A percentile compares a stretch with the other conserved stretches of the same genome.
Conservation (phyloP, 1,284 basidiomycete genomes). For the Trichosporon sp. region DNA sequence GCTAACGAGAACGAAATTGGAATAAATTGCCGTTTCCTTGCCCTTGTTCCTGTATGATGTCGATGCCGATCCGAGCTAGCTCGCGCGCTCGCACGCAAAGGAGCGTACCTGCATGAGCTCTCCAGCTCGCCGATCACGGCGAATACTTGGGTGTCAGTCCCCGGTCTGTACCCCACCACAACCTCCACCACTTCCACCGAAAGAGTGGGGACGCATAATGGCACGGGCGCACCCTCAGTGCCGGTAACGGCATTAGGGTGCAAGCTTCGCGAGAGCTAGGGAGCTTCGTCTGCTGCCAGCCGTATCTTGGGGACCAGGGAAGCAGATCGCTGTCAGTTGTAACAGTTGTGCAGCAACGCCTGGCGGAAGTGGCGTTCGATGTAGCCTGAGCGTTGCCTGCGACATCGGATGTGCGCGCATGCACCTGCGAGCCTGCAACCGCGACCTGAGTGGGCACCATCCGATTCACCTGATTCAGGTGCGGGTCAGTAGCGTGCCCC, state of each 20-base stretch:
- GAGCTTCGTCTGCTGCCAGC: neutral
- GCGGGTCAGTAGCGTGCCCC: neutral
- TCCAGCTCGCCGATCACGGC: neutral
- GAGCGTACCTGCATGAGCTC: neutral
- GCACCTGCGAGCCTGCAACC: neutral
- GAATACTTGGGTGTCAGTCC: neutral
- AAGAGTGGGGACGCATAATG: no score
- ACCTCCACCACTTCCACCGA: neutral
- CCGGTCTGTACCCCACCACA: neutral
- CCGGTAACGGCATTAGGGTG: neutral
- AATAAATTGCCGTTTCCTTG: neutral
- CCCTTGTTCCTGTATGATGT: conserved; percentile 5
- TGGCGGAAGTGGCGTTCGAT: neutral
- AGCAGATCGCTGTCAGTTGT: neutral
- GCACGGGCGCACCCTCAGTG: no score
- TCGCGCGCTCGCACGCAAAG: neutral
- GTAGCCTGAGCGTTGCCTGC: neutral
- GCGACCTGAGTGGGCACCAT: neutral
- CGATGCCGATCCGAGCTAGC: neutral
- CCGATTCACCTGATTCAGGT: conserved; percentile 2
- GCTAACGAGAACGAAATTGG: neutral
- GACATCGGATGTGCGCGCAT: neutral
- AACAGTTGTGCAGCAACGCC: neutral
- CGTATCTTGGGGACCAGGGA: neutral
- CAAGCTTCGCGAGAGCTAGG: neutral